Base-by-base conservation (phyloP, 2,329 filamentous ascomycete genomes). In the Mollisiaceae sp. region DNA sequence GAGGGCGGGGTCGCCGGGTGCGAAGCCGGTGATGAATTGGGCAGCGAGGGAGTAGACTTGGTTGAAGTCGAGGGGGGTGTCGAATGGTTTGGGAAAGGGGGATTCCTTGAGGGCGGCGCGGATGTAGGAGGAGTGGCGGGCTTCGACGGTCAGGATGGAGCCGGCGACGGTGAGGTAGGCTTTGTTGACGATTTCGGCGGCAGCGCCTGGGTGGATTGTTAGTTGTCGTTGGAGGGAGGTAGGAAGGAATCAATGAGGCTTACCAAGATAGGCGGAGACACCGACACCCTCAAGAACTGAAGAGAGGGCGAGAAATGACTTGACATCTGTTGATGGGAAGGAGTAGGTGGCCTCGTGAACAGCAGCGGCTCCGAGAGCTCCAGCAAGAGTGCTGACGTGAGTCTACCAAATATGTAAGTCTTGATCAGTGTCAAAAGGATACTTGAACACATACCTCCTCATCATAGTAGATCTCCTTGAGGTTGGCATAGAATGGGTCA, bases 21-120 rank as follows among this genome's bases (percentile, higher is more conserved):
- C 85, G 76, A 86, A 89, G 3, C 76, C 75, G 4, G 76, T 80
- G 75, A 91, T 88, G 77, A 90, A 90, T 62, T 80, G 79, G 0
- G 86, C 81, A 0, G 88, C 88, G n/a, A 91, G 82, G 2, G 87
- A 87, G 80, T 83, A 89, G 57, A 91, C 86, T 71, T 83, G 78
- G 75, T 88, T 83, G 73, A 85, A 81, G 69, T 78, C 77, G 43
- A 90, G 80, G 0, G 87, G 85, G 27, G 83, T 81, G 68, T 90
- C 88, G 68, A 88, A 89, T 8, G 87, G 77, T 69, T 86, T 81
- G 0, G 88, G 79, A 72, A 86, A 88, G 1, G 87, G 85, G 4
- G 76, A 75, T 71, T 86, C 74, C 58, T 79, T 76, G 20, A 82
- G 77, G 11, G 78, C 78, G 36, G 79, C 76, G 60, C 88, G 85